These are phyloP conservation scores for Penicillium bialowiezense DNA, from an alignment of 495 filamentous ascomycete genomes.

Conservation along the genomic window DNA sequence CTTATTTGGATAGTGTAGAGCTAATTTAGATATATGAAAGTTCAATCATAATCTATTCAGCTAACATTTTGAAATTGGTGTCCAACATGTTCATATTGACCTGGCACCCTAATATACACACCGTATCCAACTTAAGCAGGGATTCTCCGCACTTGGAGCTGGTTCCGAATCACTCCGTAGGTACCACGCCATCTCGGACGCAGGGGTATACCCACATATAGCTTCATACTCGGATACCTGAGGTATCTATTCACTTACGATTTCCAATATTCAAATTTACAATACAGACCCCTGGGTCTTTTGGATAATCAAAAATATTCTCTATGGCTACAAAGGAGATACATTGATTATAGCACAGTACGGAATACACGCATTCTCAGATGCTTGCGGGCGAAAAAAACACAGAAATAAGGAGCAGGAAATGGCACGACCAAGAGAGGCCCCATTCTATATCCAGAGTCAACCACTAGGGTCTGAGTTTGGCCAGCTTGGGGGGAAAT, in stretches of 20 bases:
- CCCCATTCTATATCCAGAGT: constrained; percentile 1
- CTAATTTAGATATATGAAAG: neutral
- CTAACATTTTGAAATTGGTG: no score
- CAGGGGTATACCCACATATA: neutral
- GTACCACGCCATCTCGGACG: constrained; percentile 6
- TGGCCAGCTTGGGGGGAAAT: neutral
- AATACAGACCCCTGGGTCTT: no score
- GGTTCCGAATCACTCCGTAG: constrained; percentile 32
- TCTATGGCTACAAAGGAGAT: constrained; percentile 50
- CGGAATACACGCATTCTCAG: constrained; percentile 46
- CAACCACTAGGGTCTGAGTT: no score
- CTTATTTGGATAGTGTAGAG: neutral
- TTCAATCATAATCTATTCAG: no score
- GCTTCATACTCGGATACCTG: no score
- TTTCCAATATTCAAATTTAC: no score
- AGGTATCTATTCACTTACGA: no score
- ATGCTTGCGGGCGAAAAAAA: constrained; percentile 33
- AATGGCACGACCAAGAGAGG: constrained; percentile 6
- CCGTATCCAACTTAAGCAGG: no score
- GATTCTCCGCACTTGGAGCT: constrained; percentile 28
- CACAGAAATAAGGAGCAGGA: constrained; percentile 20
- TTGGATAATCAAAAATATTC: no score
- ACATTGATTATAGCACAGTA: constrained; percentile 53
- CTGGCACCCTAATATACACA: no score
- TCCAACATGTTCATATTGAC: no score